Percentiles rank a stretch among this genome's conserved stretches.
These are phyloP conservation scores for Vigna reflexopilosa DNA, from an alignment of 306 rosid genomes.

Conservation along the genomic window DNA sequence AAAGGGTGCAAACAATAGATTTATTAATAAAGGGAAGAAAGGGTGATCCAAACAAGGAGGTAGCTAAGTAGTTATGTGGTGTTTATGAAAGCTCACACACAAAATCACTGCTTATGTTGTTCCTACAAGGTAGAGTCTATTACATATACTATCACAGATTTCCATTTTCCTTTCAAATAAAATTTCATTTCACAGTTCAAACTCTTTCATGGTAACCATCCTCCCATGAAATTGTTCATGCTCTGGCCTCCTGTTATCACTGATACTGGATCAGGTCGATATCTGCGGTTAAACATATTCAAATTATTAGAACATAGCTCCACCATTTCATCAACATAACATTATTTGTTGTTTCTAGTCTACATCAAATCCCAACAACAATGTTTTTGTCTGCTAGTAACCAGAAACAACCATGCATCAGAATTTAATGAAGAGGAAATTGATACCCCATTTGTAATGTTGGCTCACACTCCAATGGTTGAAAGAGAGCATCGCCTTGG, in stretches of 20 bases:
- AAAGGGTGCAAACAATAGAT: neutral
- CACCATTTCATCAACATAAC: neutral
- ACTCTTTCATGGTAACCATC: slow-evolving; percentile 75
- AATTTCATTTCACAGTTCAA: slow-evolving; percentile 7
- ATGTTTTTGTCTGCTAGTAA: neutral
- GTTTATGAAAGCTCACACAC: slow-evolving; percentile 38
- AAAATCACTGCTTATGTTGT: slow-evolving; percentile 42
- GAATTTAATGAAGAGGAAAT: neutral
- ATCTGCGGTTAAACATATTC: slow-evolving; percentile 55
- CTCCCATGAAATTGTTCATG: slow-evolving; percentile 84
- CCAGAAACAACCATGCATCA: neutral
- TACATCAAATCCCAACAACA: slow-evolving; percentile 4
- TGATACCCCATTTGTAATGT: slow-evolving; percentile 90
- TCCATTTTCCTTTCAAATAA: slow-evolving; percentile 27
- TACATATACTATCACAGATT: slow-evolving; percentile 25
- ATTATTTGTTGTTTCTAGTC: neutral
- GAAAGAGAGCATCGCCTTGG: slow-evolving; percentile 73
- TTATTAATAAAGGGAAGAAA: slow-evolving; percentile 19
- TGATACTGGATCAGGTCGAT: slow-evolving; percentile 74
- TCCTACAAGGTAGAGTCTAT: slow-evolving; percentile 21
- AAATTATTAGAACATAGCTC: neutral
- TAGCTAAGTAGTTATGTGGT: neutral
- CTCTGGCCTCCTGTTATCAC: slow-evolving; percentile 88
- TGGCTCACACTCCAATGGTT: slow-evolving; percentile 86
- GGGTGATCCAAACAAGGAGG: neutral